phyloP scores from a whole-genome alignment of 2,329 filamentous ascomycete species.

The Pseudogymnoascus sp. region DNA sequence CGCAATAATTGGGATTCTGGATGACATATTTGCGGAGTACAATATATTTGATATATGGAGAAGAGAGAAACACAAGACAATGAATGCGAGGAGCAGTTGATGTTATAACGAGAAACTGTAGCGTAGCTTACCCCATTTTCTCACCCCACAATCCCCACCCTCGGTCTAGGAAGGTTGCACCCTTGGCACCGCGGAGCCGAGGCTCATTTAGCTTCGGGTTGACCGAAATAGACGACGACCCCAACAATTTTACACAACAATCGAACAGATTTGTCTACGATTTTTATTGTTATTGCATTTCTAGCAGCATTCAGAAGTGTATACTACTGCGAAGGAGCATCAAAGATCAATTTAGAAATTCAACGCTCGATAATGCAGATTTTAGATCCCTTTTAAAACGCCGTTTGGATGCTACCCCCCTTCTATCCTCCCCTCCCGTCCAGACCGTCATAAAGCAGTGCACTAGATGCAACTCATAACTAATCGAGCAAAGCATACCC shows the following conservation, averaged over 20 bases:
- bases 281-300: constrained; percentile 4
- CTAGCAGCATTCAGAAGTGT: neutral
- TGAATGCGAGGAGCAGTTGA: neutral
- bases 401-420: neutral
- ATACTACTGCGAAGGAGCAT: neutral
- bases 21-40: constrained; percentile 31
- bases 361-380: constrained; percentile 1
- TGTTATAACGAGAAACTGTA: neutral
- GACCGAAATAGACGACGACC: neutral
- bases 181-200: constrained; percentile 5
- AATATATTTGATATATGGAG: constrained; percentile 8
- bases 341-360: neutral
- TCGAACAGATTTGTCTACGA: neutral
- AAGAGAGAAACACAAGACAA: neutral
- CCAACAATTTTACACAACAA: neutral
- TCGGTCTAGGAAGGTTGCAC: constrained; percentile 4
- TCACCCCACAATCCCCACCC: constrained; percentile 7
- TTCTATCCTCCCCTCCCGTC: neutral
- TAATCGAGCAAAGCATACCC: constrained; percentile 2
- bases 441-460: neutral
- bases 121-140: constrained; percentile 6
- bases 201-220: neutral
- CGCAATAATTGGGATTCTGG: constrained; percentile 39
- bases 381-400: constrained; percentile 4
- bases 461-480: neutral